Base-by-base conservation (phyloP, 208 protist genomes). In the Trypanosoma congolense region DNA sequence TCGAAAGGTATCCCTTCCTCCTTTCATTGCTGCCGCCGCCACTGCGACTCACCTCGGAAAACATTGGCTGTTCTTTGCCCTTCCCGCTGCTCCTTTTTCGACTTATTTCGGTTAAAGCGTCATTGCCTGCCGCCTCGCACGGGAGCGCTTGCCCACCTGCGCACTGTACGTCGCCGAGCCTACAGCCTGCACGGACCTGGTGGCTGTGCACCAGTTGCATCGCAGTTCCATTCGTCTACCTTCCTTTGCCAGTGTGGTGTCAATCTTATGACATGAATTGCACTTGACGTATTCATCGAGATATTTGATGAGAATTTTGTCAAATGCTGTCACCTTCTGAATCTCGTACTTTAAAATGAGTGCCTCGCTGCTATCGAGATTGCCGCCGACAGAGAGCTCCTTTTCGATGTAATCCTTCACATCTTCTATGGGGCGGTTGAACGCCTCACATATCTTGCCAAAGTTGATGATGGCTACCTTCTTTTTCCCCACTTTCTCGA, bases 401-500 rank as follows among this genome's bases (percentile, higher is more conserved):
- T 87, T 92, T 49, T 93, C 77, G 40, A 95, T 88, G 46, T 85
- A 97, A 51, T 89, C 76, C 74, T 95, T 89, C 41, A 96, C 73
- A 30, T 95, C 82, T 48, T 97, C 85, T 52, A 92, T 70, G 28
- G 75, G 61, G 21, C 92, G 79, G 58, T 95, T 52, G 48, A 97
- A 77, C 31, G 70, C 72, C 22, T 90, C 67, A 75, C 88, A 95
- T 73, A 97, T 90, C 41, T 87, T 80, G 26, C 59, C 72, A 64
- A 97, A 97, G 77, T 97, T 97, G 12, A 66, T 72, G 56, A 97
- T 92, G 22, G 87, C 75, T 3, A 87, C 92, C 70, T 95, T 97
- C 70, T 93, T 93, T 71, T 92, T 92, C 30, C 92, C 90, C 35
- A 95, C 80, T 40, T 68, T 75, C 69, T 89, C 84, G 5, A 96